Evolutionary conservation across 2,329 filamentous ascomycete genomes (phyloP).

Genomic region (Curvularia sp.): DNA sequence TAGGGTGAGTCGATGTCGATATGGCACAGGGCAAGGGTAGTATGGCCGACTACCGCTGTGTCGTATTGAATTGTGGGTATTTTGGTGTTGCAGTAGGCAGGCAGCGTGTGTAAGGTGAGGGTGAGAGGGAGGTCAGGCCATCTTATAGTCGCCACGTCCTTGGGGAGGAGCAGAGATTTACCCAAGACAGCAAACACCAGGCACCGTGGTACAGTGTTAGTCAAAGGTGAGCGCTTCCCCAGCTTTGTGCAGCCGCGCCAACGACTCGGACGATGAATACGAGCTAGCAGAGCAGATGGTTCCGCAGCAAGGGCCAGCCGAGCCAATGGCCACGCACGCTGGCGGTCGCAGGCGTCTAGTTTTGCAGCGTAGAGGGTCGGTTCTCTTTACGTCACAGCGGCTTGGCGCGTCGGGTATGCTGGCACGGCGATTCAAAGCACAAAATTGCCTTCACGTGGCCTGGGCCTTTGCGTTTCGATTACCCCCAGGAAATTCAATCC

Average conservation of each 20-base stretch:
- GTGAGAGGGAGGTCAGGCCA: slow-evolving; percentile 14
- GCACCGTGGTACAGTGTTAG: slow-evolving; percentile 43
- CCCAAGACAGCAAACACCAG: slow-evolving; percentile 35
- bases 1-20: slow-evolving; percentile 24
- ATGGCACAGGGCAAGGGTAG: slow-evolving; percentile 14
- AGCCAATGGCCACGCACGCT: slow-evolving; percentile 29
- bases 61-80: slow-evolving; percentile 5
- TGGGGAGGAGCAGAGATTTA: slow-evolving; percentile 33
- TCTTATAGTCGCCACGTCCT: slow-evolving; percentile 37
- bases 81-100: slow-evolving; percentile 9
- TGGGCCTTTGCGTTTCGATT: slow-evolving; percentile 21
- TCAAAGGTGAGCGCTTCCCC: slow-evolving; percentile 39
- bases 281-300: slow-evolving; percentile 18
- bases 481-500: slow-evolving; percentile 27
- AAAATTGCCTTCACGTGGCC: slow-evolving; percentile 25
- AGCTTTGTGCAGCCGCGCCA: slow-evolving; percentile 36
- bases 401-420: slow-evolving; percentile 21
- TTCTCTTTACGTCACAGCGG: slow-evolving; percentile 36
- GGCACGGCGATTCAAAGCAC: slow-evolving; percentile 23
- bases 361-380: slow-evolving; percentile 27
- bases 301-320: neutral
- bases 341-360: slow-evolving; percentile 25
- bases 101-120: slow-evolving; percentile 28
- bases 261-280: slow-evolving; percentile 33
- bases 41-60: slow-evolving; percentile 17